These are phyloP conservation scores for Komagataella phaffii DNA, from an alignment of 805 yeast species.

Conservation along the genomic window DNA sequence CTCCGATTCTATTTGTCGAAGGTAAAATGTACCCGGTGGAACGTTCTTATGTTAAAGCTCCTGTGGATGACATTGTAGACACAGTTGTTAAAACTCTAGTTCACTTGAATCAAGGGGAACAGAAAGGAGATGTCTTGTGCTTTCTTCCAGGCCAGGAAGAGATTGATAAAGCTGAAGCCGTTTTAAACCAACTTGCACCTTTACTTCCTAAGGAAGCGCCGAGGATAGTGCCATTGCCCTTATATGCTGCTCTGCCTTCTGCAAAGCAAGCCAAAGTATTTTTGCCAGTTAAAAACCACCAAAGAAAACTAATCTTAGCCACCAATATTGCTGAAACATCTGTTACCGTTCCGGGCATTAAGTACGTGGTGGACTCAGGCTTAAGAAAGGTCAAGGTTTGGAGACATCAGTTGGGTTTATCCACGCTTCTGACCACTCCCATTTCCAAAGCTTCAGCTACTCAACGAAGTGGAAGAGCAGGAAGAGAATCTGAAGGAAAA, in stretches of 20 bases:
- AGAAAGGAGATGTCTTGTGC: constrained; percentile 80
- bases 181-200: constrained; percentile 48
- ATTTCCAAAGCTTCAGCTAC: constrained; percentile 89
- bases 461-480: constrained; percentile 98
- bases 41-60: constrained; percentile 45
- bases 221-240: constrained; percentile 59
- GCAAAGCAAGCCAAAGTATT: constrained; percentile 75
- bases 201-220: constrained; percentile 68
- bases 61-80: constrained; percentile 78
- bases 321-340: constrained; percentile 98
- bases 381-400: constrained; percentile 87
- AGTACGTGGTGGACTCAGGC: constrained; percentile 89
- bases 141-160: constrained; percentile 97
- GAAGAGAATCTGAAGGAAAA: constrained; percentile 91
- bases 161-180: constrained; percentile 69
- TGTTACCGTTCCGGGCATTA: constrained; percentile 87
- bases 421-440: constrained; percentile 86
- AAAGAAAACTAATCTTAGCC: constrained; percentile 78
- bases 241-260: constrained; percentile 91
- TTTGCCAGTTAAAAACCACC: constrained; percentile 42
- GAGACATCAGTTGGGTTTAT: constrained; percentile 85
- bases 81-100: constrained; percentile 58
- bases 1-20: constrained; percentile 78
- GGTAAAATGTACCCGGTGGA: constrained; percentile 86
- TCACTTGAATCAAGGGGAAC: constrained; percentile 71